These are phyloP conservation scores for Wakefieldia striispora DNA, from an alignment of 768 basidiomycete species.

Conservation along the genomic window DNA sequence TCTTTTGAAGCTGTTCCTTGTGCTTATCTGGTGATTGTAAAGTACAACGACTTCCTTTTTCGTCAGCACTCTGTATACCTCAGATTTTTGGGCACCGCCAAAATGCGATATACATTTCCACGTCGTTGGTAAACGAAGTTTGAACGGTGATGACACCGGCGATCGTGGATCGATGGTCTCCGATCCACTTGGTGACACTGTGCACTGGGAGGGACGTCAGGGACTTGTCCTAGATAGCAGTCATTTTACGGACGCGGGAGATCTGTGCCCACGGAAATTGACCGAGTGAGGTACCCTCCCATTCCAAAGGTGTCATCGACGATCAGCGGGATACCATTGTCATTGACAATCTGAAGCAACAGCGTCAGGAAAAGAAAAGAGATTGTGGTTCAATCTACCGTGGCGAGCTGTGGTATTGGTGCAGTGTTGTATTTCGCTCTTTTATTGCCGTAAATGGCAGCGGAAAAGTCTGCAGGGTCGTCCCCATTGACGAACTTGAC, in stretches of 20 bases:
- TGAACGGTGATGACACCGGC: conserved; percentile 74
- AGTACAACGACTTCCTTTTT: too few relatives aligned
- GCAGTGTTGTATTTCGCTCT: conserved; percentile 69
- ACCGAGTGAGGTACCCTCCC: conserved; percentile 65
- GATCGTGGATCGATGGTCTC: conserved; percentile 77
- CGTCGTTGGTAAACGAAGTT: too few relatives aligned
- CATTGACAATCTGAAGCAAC: conserved; percentile 58
- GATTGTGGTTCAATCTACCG: conserved; percentile 36
- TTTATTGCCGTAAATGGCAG: conserved; percentile 74
- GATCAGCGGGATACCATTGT: conserved; percentile 69
- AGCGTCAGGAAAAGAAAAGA: not conserved
- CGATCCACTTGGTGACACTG: conserved; percentile 85
- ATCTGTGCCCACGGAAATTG: conserved; percentile 74
- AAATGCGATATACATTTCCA: too few relatives aligned
- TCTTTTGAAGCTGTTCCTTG: too few relatives aligned
- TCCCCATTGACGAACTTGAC: conserved; percentile 52
- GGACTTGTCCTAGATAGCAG: too few relatives aligned
- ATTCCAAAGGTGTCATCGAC: conserved; percentile 82
- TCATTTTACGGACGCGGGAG: conserved; percentile 51
- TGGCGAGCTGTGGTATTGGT: conserved; percentile 67
- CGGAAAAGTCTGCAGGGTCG: conserved; percentile 55
- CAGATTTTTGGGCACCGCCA: too few relatives aligned
- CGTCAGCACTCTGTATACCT: too few relatives aligned
- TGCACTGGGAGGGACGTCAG: conserved; percentile 43
- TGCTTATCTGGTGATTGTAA: too few relatives aligned